These are phyloP conservation scores for Trypanosoma mega DNA, from an alignment of 208 protist genomes.

Conservation along the genomic window DNA sequence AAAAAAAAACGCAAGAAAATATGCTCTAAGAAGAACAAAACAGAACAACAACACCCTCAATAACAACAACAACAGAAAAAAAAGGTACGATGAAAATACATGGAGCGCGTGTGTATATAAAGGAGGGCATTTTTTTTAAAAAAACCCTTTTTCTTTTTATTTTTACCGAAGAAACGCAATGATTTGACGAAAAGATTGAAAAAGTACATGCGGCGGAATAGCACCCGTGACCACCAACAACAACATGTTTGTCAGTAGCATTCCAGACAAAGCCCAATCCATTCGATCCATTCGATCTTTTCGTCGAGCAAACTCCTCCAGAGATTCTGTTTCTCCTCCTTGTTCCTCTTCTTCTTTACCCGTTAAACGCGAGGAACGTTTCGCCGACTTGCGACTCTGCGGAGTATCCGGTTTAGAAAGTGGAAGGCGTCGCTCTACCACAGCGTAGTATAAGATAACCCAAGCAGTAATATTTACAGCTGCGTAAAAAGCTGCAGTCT, in stretches of 20 bases:
- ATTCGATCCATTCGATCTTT: constrained; percentile 38
- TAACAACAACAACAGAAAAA: constrained; percentile 29
- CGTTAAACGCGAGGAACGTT: too few species aligned
- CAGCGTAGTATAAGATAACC: constrained; percentile 43
- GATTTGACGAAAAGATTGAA: constrained; percentile 31
- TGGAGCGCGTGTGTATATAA: too few species aligned
- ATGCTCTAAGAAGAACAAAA: too few species aligned
- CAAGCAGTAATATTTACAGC: constrained; percentile 33
- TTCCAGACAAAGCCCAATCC: constrained; percentile 34
- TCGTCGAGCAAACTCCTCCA: constrained; percentile 42
- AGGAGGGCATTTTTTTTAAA: too few species aligned
- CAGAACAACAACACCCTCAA: too few species aligned
- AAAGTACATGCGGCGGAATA: constrained; percentile 39
- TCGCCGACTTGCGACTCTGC: background rate
- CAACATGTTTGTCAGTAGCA: constrained; percentile 44
- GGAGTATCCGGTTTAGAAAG: background rate
- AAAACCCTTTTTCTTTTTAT: too few species aligned
- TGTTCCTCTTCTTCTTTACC: too few species aligned
- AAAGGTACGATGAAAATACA: constrained; percentile 18
- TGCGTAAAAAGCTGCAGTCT: constrained; percentile 32
- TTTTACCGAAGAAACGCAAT: constrained; percentile 50
- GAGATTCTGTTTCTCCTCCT: constrained; percentile 24
- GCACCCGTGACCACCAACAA: constrained; percentile 35
- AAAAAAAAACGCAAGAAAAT: too few species aligned
- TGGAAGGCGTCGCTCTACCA: constrained; percentile 47